A percentile compares a stretch with the other conserved stretches of the same genome.
These are phyloP conservation scores for Pseudotulostoma volvatum DNA, from an alignment of 495 filamentous ascomycete genomes.

Conservation along the genomic window DNA sequence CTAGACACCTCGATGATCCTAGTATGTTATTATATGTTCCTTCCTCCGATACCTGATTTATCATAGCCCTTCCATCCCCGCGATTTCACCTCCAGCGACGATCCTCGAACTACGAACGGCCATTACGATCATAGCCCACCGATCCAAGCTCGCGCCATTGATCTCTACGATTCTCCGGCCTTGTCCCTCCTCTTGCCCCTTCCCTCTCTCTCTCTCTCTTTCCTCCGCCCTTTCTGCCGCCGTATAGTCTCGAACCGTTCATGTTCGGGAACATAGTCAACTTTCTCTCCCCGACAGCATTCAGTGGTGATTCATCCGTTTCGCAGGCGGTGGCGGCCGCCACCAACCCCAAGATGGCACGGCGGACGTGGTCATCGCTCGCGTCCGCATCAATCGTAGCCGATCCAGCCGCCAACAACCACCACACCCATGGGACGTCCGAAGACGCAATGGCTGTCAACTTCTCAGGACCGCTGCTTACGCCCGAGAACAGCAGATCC, in stretches of 20 bases:
- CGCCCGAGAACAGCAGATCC: slow-evolving; percentile 32
- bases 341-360: slow-evolving; percentile 13
- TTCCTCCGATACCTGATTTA: too few species aligned
- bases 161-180: too few species aligned
- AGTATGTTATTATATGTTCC: too few species aligned
- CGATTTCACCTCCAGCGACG: too few species aligned
- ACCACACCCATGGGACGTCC: slow-evolving; percentile 14
- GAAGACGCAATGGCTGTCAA: slow-evolving; percentile 24
- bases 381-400: slow-evolving; percentile 8
- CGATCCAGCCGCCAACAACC: slow-evolving; percentile 1
- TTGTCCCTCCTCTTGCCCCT: not conserved
- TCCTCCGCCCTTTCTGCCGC: slow-evolving; percentile 1
- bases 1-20: too few species aligned
- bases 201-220: not conserved
- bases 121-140: too few species aligned
- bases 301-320: slow-evolving; percentile 1
- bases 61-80: too few species aligned
- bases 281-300: slow-evolving; percentile 3
- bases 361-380: slow-evolving; percentile 9
- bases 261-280: slow-evolving; percentile 6
- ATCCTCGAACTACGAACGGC: too few species aligned
- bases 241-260: slow-evolving; percentile 1
- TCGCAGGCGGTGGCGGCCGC: slow-evolving; percentile 1
- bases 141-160: too few species aligned
- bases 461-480: slow-evolving; percentile 29